Conservation (phyloP, 768 basidiomycete species). For the Mycena kentingensis region DNA sequence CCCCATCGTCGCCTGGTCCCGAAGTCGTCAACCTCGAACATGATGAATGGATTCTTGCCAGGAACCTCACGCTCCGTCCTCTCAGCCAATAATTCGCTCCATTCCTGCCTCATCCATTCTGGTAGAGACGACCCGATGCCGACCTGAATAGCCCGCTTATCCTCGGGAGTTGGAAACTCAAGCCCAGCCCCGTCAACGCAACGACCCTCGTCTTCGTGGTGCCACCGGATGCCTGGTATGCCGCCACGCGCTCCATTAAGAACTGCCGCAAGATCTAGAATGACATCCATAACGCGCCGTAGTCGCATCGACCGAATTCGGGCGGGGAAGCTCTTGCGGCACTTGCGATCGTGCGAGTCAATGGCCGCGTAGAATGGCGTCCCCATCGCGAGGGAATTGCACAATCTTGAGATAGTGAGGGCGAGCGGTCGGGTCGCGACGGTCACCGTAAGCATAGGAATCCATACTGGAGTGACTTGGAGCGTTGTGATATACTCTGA, state of each 20-base stretch:
- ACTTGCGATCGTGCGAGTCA: constrained; percentile 35
- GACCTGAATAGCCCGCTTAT: constrained; percentile 36
- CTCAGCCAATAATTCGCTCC: constrained; percentile 14
- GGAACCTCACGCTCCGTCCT: constrained; percentile 19
- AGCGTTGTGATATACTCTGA: constrained; percentile 33
- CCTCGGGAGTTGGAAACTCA: constrained; percentile 30
- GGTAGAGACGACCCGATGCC: constrained; percentile 38
- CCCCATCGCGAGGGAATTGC: constrained; percentile 34
- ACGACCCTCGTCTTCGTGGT: constrained; percentile 31
- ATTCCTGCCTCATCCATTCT: constrained; percentile 26
- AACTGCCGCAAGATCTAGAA: constrained; percentile 29
- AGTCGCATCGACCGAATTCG: constrained; percentile 40
- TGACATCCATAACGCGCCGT: constrained; percentile 34
- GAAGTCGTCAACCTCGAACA: constrained; percentile 31
- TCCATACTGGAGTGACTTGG: constrained; percentile 35
- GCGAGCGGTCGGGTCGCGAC: constrained; percentile 46
- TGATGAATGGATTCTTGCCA: constrained; percentile 16
- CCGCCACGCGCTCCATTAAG: constrained; percentile 42
- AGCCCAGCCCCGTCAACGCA: constrained; percentile 41
- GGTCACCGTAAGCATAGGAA: constrained; percentile 42
- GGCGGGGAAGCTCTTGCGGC: constrained; percentile 29
- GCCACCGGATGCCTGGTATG: constrained; percentile 38
- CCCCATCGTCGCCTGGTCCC: constrained; percentile 1
- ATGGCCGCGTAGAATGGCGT: constrained; percentile 38
- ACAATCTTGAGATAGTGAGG: constrained; percentile 34